phyloP scores from a whole-genome alignment of 495 filamentous ascomycete genomes.

The Emericellopsis terricola region DNA sequence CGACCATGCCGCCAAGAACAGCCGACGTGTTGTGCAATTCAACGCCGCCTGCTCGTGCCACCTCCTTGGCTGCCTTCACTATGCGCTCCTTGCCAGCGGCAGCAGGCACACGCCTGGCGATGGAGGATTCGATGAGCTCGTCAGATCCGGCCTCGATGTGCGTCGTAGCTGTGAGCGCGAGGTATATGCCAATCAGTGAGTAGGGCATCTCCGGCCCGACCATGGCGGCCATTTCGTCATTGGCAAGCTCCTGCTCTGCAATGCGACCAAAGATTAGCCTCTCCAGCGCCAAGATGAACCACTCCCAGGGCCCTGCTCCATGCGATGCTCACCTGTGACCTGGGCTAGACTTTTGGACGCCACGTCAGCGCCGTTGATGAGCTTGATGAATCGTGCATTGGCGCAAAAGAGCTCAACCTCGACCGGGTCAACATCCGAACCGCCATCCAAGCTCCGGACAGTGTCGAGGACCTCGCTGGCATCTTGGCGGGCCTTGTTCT shows the following conservation, averaged over 20 bases:
- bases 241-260: slow-evolving; percentile 17
- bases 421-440: slow-evolving; percentile 40
- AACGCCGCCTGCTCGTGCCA: slow-evolving; percentile 59
- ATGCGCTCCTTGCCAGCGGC: slow-evolving; percentile 25
- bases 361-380: slow-evolving; percentile 36
- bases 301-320: too few relatives aligned
- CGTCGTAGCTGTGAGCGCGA: slow-evolving; percentile 47
- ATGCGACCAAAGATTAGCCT: not conserved
- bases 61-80: slow-evolving; percentile 38
- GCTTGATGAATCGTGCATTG: slow-evolving; percentile 81
- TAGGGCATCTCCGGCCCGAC: slow-evolving; percentile 19
- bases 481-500: slow-evolving; percentile 68
- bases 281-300: not conserved
- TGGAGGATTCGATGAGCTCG: slow-evolving; percentile 22
- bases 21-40: slow-evolving; percentile 94
- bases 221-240: slow-evolving; percentile 22
- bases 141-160: slow-evolving; percentile 18
- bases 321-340: slow-evolving; percentile 14
- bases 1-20: slow-evolving; percentile 76
- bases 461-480: slow-evolving; percentile 53
- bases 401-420: slow-evolving; percentile 93
- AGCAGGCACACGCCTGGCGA: slow-evolving; percentile 23
- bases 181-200: slow-evolving; percentile 60
- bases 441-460: slow-evolving; percentile 40
- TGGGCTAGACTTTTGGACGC: slow-evolving; percentile 10